phyloP scores from a whole-genome alignment of 306 rosid genomes.

The Hippophae tibetana region DNA sequence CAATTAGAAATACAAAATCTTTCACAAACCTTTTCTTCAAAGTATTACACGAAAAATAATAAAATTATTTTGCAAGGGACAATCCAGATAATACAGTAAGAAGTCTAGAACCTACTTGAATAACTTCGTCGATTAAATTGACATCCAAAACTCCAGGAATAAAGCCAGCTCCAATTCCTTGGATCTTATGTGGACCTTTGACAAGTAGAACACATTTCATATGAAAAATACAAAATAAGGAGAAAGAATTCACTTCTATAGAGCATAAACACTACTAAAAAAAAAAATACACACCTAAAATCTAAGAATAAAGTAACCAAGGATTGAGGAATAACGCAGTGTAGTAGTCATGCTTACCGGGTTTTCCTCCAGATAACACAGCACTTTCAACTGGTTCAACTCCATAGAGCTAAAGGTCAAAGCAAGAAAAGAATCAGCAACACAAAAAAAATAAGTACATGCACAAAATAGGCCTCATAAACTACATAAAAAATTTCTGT shows the following conservation, averaged over 20 bases:
- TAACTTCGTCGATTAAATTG: conserved; percentile 56
- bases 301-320: no score
- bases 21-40: no score
- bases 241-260: background rate
- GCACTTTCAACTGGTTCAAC: conserved; percentile 91
- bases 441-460: background rate
- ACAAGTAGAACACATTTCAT: conserved; percentile 21
- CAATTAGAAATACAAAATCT: no score
- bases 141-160: conserved; percentile 87
- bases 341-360: conserved; percentile 44
- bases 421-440: conserved; percentile 4
- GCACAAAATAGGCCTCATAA: background rate
- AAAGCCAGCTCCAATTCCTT: conserved; percentile 98
- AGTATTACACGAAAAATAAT: background rate
- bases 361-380: conserved; percentile 75
- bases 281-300: no score
- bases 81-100: conserved; percentile 4
- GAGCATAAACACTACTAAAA: no score
- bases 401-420: conserved; percentile 51
- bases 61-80: background rate
- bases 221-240: background rate
- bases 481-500: background rate
- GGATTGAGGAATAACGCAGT: background rate
- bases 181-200: conserved; percentile 93
- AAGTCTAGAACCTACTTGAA: conserved; percentile 59